Evolutionary conservation across 176 grass and related monocot species (phyloP).

Genomic region (Aegilops sharonensis): DNA sequence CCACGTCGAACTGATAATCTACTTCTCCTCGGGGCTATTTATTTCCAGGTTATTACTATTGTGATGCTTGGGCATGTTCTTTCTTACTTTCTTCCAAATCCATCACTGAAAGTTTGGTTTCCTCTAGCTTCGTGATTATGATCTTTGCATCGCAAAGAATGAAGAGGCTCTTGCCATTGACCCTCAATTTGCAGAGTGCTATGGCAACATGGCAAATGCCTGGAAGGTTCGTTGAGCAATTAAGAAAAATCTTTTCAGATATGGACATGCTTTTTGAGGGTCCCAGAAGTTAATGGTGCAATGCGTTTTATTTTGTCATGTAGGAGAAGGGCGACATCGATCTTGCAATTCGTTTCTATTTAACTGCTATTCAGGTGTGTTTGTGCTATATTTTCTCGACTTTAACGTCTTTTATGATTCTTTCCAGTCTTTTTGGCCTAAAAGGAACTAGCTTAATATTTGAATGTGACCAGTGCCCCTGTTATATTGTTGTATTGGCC

Average conservation of each 20-base stretch:
- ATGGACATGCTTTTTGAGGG: neutral
- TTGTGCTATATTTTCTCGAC: neutral
- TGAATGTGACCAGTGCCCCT: neutral
- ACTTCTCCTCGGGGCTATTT: conserved; percentile 66
- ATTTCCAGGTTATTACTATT: conserved; percentile 54
- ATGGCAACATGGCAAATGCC: conserved; percentile 99
- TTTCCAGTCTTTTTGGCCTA: neutral
- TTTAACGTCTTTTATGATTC: neutral
- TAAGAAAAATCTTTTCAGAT: neutral
- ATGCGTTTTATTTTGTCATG: conserved; percentile 20
- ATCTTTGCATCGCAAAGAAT: conserved; percentile 93
- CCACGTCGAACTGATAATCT: conserved; percentile 64
- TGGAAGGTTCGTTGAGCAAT: conserved; percentile 68
- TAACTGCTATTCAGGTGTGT: conserved; percentile 87
- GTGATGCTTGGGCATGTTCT: neutral
- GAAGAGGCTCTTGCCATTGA: conserved; percentile 94
- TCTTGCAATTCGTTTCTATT: conserved; percentile 87
- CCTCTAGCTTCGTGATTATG: conserved; percentile 78
- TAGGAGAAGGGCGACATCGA: conserved; percentile 95
- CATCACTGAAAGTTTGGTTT: neutral
- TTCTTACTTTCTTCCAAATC: conserved; percentile 1
- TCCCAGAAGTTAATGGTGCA: neutral
- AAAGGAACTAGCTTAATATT: neutral
- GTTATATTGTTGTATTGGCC: neutral
- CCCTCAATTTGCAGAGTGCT: conserved; percentile 89